Percentiles rank a stretch among this genome's conserved stretches.
phyloP scores from a whole-genome alignment of 306 rosid species.

The Dicorynia guianensis region DNA sequence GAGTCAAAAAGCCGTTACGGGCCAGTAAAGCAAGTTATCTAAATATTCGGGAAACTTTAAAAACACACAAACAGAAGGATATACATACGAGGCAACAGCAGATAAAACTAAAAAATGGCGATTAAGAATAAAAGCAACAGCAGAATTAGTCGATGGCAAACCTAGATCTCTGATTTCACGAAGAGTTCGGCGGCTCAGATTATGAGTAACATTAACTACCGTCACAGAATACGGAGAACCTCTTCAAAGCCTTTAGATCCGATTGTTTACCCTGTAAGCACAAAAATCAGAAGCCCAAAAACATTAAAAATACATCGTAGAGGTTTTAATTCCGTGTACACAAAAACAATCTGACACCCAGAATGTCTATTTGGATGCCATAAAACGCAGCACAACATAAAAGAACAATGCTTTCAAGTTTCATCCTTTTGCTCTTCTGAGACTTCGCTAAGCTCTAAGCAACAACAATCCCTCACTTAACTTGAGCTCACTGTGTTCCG shows the following conservation, averaged over 20 bases:
- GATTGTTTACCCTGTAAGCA: slow-evolving; percentile 46
- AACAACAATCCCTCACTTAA: slow-evolving; percentile 8
- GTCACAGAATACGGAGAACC: slow-evolving; percentile 39
- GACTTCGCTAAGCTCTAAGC: not conserved
- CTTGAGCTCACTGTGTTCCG: slow-evolving; percentile 17
- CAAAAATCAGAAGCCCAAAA: slow-evolving; percentile 33
- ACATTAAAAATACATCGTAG: slow-evolving; percentile 8
- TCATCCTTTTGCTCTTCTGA: slow-evolving; percentile 22
- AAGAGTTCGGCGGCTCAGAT: slow-evolving; percentile 34
- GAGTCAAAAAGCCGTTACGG: slow-evolving; percentile 65
- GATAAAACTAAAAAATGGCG: slow-evolving; percentile 38
- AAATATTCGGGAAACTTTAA: slow-evolving; percentile 57
- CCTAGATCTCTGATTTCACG: slow-evolving; percentile 52
- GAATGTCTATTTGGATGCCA: slow-evolving; percentile 40
- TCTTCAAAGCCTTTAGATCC: slow-evolving; percentile 65
- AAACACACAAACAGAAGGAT: slow-evolving; percentile 24
- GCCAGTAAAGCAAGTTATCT: slow-evolving; percentile 47
- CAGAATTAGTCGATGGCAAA: slow-evolving; percentile 23
- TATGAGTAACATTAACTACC: slow-evolving; percentile 31
- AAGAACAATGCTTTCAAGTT: slow-evolving; percentile 19
- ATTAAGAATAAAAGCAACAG: slow-evolving; percentile 34
- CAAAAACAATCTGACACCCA: slow-evolving; percentile 41
- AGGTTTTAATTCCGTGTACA: slow-evolving; percentile 20
- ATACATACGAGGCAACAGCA: not conserved
- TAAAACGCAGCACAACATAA: slow-evolving; percentile 44